phyloP scores from a whole-genome alignment of 139 green algal species.

The Chlorella sp. region DNA sequence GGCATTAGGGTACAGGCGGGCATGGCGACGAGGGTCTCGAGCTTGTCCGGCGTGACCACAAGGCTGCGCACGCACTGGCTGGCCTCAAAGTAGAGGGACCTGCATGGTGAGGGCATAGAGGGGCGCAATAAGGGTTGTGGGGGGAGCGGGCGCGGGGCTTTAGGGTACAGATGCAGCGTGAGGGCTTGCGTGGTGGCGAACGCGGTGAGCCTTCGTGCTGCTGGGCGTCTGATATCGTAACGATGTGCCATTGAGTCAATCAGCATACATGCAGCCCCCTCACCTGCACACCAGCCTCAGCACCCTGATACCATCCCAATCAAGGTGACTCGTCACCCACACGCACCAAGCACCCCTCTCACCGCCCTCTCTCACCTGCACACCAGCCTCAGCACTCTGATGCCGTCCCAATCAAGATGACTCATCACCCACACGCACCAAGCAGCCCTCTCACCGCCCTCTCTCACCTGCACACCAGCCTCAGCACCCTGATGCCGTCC shows the following conservation, averaged over 20 bases:
- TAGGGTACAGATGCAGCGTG: background rate
- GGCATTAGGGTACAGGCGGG: slow-evolving; percentile 1
- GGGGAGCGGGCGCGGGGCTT: background rate
- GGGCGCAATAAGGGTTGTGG: background rate
- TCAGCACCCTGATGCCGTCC: slow-evolving; percentile 17
- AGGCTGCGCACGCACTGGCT: background rate
- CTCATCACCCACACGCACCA: background rate
- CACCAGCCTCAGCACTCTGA: background rate
- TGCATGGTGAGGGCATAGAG: background rate
- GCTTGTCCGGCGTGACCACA: slow-evolving; percentile 8
- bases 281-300: background rate
- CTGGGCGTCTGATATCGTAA: no score
- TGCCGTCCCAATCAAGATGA: background rate
- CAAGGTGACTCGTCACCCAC: background rate
- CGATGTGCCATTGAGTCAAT: no score
- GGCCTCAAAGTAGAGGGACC: slow-evolving; percentile 20
- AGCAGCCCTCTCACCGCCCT: background rate
- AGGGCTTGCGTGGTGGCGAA: background rate
- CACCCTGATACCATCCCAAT: background rate
- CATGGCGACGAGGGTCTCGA: slow-evolving; percentile 16
- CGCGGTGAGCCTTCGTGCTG: background rate
- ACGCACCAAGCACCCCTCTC: background rate
- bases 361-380: background rate
- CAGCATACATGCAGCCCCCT: background rate
- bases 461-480: slow-evolving; percentile 6